A percentile compares a stretch with the other conserved stretches of the same genome.
These are phyloP conservation scores for Inosperma sp. DNA, from an alignment of 768 basidiomycete species.

Conservation along the genomic window DNA sequence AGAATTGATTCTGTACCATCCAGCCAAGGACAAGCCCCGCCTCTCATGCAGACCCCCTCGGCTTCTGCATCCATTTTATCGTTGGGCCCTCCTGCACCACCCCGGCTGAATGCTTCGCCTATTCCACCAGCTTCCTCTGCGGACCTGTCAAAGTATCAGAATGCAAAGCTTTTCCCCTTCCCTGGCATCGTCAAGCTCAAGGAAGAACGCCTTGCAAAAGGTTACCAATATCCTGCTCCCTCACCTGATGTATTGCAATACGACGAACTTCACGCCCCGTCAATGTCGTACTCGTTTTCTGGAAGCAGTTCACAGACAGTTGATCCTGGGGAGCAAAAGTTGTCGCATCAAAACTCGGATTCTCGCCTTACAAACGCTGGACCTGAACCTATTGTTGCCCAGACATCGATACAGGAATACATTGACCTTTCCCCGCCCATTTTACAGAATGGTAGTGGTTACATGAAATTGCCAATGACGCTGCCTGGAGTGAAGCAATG, in stretches of 20 bases:
- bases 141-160: constrained; percentile 69
- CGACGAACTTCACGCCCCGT: constrained; percentile 45
- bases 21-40: constrained; percentile 37
- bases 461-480: constrained; percentile 60
- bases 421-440: constrained; percentile 39
- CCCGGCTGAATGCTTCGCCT: constrained; percentile 64
- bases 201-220: constrained; percentile 60
- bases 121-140: constrained; percentile 69
- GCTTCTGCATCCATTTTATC: constrained; percentile 70
- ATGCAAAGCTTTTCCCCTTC: constrained; percentile 84
- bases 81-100: constrained; percentile 49
- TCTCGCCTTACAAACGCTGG: constrained; percentile 55
- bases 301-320: constrained; percentile 48
- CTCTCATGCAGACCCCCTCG: constrained; percentile 55
- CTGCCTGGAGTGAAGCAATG: constrained; percentile 78
- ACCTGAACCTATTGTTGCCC: constrained; percentile 37
- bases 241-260: constrained; percentile 43
- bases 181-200: constrained; percentile 79
- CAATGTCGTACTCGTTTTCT: constrained; percentile 44
- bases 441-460: constrained; percentile 34
- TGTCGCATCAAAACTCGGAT: constrained; percentile 69
- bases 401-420: constrained; percentile 47
- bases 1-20: constrained; percentile 52
- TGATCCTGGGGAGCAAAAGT: constrained; percentile 51
- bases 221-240: constrained; percentile 38